phyloP scores from a whole-genome alignment of 2,329 filamentous ascomycete genomes.

The Xylaria sp. region DNA sequence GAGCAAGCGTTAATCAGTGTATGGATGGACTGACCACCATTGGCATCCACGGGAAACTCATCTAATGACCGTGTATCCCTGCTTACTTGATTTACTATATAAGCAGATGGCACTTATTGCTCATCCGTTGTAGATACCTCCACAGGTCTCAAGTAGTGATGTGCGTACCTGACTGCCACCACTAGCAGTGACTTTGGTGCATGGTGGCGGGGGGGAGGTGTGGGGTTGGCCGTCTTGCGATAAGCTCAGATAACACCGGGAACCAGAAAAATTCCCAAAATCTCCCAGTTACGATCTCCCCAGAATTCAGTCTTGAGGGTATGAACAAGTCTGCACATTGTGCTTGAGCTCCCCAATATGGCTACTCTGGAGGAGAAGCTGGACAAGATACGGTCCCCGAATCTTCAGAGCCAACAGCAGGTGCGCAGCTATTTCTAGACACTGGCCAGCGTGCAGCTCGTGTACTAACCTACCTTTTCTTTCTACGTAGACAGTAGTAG shows the following conservation, averaged over 20 bases:
- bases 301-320: conserved; percentile 22
- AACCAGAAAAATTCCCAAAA: conserved; percentile 45
- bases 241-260: conserved; percentile 46
- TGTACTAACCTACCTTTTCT: conserved; percentile 32
- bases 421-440: conserved; percentile 59
- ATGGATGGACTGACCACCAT: conserved; percentile 22
- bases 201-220: conserved; percentile 41
- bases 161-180: background rate
- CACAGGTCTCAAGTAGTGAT: background rate
- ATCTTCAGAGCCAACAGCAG: conserved; percentile 94
- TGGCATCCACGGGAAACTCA: conserved; percentile 21
- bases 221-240: conserved; percentile 46
- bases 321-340: conserved; percentile 37
- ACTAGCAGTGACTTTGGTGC: background rate
- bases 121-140: background rate
- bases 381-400: conserved; percentile 96
- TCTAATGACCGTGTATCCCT: background rate
- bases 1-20: conserved; percentile 33
- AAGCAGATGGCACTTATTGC: background rate
- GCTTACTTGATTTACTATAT: background rate
- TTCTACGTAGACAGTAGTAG: conserved; percentile 75
- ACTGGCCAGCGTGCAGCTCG: background rate
- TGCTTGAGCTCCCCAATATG: conserved; percentile 54
- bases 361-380: conserved; percentile 84
- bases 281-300: conserved; percentile 21